Base-by-base conservation (phyloP, 106 monocot species). In the Alisma plantagoaquatica region DNA sequence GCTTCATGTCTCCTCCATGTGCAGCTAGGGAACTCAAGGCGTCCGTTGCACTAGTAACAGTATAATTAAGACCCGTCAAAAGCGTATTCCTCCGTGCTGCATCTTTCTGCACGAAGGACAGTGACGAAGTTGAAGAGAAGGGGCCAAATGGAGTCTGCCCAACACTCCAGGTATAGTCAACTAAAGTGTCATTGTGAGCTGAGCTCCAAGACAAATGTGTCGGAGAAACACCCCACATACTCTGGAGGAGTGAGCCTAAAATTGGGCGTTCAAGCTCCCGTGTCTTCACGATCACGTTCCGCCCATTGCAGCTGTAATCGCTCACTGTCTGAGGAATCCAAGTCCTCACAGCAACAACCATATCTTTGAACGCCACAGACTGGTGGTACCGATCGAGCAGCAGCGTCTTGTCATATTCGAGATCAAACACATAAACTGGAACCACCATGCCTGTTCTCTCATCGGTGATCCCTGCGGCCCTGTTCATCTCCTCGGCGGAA, bases 61-160 rank as follows among this genome's bases (percentile, higher is more conserved):
- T 78, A 29, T 63, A 84, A 62, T 96, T 96, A 66, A 96, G 60
- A 26, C 59, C 59, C 2, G 81, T 75, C 24, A 96, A 74, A 43
- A 96, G 67, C 53, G 80, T 67, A 64, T 96, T 96, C 53, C 94
- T 84, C 41, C 38, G 56, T 20, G 88, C 94, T 22, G 94, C 80
- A 71, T 96, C 88, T 66, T 60, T 88, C 47, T 96, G 94, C 32
- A 66, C 94, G 65, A 96, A 96, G 5, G 94, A 96, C 27, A 96
- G 59, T 11, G 94, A 81, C 5, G 60, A 50, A 33, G 75, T 69
- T 19, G 81, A 80, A 1, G 84, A 61, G 62, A 96, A 96, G 14
- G 94, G 94, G 0, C 94, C 94, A 56, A 96, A 96, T 19, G 94
- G 94, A 27, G 88, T 88, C 49, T 84, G 94, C n/a, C 94, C 94